Percentiles rank a stretch among this genome's conserved stretches.
Evolutionary conservation across 306 rosid genomes (phyloP).

Genomic region (Medicago lupulina): DNA sequence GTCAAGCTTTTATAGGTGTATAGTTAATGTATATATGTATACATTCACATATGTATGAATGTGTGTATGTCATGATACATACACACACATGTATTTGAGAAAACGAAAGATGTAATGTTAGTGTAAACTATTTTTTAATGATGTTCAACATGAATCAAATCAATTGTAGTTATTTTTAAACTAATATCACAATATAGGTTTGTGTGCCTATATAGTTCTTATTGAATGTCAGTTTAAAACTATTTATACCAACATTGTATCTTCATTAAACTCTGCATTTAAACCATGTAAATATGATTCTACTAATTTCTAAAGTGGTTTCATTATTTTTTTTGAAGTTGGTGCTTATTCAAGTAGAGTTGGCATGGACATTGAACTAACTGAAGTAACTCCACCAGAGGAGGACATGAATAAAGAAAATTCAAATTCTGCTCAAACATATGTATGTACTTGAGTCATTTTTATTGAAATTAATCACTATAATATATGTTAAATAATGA

Average conservation of each 20-base stretch:
- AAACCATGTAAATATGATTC: background rate
- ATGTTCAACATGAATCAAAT: too few species aligned
- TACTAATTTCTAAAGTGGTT: background rate
- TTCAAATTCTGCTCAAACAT: background rate
- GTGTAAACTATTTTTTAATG: too few species aligned
- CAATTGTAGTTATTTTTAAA: too few species aligned
- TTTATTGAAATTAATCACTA: background rate
- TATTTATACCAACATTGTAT: too few species aligned
- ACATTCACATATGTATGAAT: too few species aligned
- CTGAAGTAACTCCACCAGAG: background rate
- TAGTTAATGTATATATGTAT: too few species aligned
- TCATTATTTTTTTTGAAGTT: background rate
- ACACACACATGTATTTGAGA: too few species aligned
- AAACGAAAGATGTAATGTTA: too few species aligned
- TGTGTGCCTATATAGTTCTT: background rate
- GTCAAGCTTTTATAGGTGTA: too few species aligned
- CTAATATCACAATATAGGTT: background rate
- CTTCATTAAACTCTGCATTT: background rate
- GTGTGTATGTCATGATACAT: too few species aligned
- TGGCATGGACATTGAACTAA: background rate
- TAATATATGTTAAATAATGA: background rate
- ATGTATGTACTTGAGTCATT: background rate
- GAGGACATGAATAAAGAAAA: background rate
- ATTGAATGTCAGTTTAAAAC: too few species aligned
- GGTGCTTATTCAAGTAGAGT: background rate